These are phyloP conservation scores for Claviceps fusiformis DNA, from an alignment of 2,329 filamentous ascomycete species.

Conservation along the genomic window DNA sequence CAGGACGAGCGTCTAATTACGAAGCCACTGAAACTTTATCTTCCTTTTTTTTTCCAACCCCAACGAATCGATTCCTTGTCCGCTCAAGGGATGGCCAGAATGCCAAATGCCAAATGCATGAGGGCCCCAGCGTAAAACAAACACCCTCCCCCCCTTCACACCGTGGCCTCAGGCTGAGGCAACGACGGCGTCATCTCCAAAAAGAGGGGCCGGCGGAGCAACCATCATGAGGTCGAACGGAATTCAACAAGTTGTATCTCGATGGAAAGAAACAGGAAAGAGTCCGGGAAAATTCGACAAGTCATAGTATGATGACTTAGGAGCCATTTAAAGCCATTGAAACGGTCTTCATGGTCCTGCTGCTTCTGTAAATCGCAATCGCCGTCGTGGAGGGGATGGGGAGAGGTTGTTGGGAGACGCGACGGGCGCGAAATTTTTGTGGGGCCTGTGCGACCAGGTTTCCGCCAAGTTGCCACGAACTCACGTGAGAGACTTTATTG, in stretches of 20 bases:
- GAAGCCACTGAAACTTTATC: neutral
- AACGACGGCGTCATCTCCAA: slow-evolving; percentile 9
- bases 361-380: slow-evolving; percentile 4
- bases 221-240: slow-evolving; percentile 6
- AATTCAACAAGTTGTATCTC: slow-evolving; percentile 9
- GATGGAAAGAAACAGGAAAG: slow-evolving; percentile 8
- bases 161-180: slow-evolving; percentile 3
- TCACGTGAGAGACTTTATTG: slow-evolving; percentile 23
- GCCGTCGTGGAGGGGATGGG: slow-evolving; percentile 22
- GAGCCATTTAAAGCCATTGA: slow-evolving; percentile 6
- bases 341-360: slow-evolving; percentile 16
- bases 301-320: neutral
- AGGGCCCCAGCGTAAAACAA: neutral
- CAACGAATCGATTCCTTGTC: neutral
- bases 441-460: slow-evolving; percentile 18
- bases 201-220: slow-evolving; percentile 11
- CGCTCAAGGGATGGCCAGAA: neutral
- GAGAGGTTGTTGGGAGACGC: slow-evolving; percentile 29
- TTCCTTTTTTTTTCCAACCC: neutral
- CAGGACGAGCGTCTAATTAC: neutral
- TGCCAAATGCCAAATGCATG: neutral
- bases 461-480: slow-evolving; percentile 29
- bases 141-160: neutral
- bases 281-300: slow-evolving; percentile 12
- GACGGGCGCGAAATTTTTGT: slow-evolving; percentile 26